Evolutionary conservation across 352 stramenopile species (phyloP).

Genomic region (Peronospora tabacina): DNA sequence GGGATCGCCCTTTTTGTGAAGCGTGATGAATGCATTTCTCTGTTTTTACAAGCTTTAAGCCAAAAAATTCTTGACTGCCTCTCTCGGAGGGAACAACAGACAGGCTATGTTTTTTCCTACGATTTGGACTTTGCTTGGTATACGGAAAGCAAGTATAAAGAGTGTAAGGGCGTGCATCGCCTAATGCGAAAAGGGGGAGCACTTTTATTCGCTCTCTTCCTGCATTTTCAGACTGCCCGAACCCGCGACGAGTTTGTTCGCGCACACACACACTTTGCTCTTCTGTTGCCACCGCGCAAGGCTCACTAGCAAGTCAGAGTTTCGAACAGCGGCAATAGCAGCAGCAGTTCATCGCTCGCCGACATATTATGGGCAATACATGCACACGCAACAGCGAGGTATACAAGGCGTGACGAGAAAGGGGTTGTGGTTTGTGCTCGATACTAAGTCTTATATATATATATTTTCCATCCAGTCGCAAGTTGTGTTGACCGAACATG

Average conservation of each 20-base stretch:
- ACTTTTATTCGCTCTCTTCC: slow-evolving; percentile 22
- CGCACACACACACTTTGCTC: slow-evolving; percentile 1
- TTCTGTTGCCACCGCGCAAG: slow-evolving; percentile 7
- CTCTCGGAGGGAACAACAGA: slow-evolving; percentile 23
- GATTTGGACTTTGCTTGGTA: slow-evolving; percentile 6
- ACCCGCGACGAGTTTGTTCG: slow-evolving; percentile 11
- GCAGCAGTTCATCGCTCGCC: slow-evolving; percentile 2
- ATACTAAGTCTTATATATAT: slow-evolving; percentile 1
- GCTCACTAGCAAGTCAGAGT: slow-evolving; percentile 16
- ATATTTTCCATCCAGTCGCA: slow-evolving; percentile 31
- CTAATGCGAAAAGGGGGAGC: slow-evolving; percentile 15
- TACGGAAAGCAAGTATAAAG: slow-evolving; percentile 13
- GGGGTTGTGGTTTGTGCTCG: neutral
- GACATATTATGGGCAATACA: slow-evolving; percentile 44
- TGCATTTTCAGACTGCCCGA: slow-evolving; percentile 27
- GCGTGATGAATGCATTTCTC: slow-evolving; percentile 12
- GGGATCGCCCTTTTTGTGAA: neutral
- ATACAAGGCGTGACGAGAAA: neutral
- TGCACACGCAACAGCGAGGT: slow-evolving; percentile 56
- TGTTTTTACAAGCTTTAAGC: slow-evolving; percentile 14
- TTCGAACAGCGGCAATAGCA: neutral
- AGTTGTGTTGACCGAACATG: slow-evolving; percentile 53
- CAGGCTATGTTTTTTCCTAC: slow-evolving; percentile 16
- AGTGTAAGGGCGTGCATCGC: slow-evolving; percentile 16
- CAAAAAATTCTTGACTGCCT: slow-evolving; percentile 24